phyloP scores from a whole-genome alignment of 2,329 filamentous ascomycete species.

The Stachybotrys echinatus region DNA sequence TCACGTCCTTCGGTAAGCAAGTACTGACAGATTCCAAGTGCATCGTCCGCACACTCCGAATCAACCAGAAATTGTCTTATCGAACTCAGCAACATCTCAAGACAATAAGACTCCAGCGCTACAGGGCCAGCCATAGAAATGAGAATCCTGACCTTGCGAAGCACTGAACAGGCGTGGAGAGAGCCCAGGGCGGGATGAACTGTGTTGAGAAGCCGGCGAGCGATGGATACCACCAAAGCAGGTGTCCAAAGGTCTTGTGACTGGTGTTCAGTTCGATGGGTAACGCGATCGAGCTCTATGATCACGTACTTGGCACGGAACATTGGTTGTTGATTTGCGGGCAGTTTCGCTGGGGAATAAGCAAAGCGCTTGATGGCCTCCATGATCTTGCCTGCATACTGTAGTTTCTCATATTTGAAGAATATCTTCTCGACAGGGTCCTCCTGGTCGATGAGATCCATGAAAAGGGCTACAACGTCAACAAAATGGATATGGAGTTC shows the following conservation, averaged over 20 bases:
- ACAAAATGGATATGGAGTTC: slow-evolving; percentile 67
- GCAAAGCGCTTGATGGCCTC: slow-evolving; percentile 64
- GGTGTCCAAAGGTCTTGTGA: slow-evolving; percentile 67
- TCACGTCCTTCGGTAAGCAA: slow-evolving; percentile 63
- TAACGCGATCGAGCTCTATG: slow-evolving; percentile 73
- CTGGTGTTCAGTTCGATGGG: slow-evolving; percentile 63
- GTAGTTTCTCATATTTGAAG: slow-evolving; percentile 50
- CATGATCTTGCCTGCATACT: slow-evolving; percentile 59
- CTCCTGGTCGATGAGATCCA: slow-evolving; percentile 74
- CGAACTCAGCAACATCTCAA: slow-evolving; percentile 85
- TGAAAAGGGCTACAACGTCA: slow-evolving; percentile 69
- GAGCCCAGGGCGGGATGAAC: slow-evolving; percentile 81
- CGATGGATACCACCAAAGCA: slow-evolving; percentile 66
- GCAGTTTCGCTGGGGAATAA: slow-evolving; percentile 59
- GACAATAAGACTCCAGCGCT: slow-evolving; percentile 71
- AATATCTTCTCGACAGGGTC: slow-evolving; percentile 66
- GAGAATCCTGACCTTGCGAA: slow-evolving; percentile 80
- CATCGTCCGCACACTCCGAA: slow-evolving; percentile 83
- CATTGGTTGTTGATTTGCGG: slow-evolving; percentile 77
- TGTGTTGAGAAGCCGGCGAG: slow-evolving; percentile 72
- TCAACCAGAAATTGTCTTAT: slow-evolving; percentile 75
- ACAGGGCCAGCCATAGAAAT: slow-evolving; percentile 70
- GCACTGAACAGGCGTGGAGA: slow-evolving; percentile 77
- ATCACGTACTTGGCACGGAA: slow-evolving; percentile 76
- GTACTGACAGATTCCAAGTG: slow-evolving; percentile 81